Evolutionary conservation across 2,329 filamentous ascomycete species (phyloP).

Genomic region (Beauveria pseudobassiana): DNA sequence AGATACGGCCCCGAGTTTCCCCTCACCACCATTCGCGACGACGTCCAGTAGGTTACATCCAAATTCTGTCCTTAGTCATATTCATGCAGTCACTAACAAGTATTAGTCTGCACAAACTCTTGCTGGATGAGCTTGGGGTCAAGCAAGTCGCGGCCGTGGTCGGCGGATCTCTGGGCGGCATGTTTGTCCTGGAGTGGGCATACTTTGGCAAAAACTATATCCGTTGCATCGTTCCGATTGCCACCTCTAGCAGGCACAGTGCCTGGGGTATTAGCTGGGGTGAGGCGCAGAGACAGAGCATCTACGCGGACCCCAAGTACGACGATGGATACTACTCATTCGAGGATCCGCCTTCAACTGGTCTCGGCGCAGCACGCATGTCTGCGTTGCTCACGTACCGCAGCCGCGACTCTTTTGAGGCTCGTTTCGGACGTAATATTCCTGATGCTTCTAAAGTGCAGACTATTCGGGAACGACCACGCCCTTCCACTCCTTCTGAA

Average conservation of each 20-base stretch:
- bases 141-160: conserved; percentile 71
- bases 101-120: conserved; percentile 63
- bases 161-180: conserved; percentile 79
- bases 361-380: conserved; percentile 92
- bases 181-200: conserved; percentile 87
- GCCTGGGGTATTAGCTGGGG: conserved; percentile 91
- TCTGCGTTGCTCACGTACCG: conserved; percentile 91
- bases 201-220: conserved; percentile 87
- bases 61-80: not conserved
- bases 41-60: conserved; percentile 66
- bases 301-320: conserved; percentile 97
- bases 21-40: conserved; percentile 87
- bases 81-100: conserved; percentile 14
- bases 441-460: conserved; percentile 79
- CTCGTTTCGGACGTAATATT: conserved; percentile 86
- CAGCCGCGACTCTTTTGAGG: conserved; percentile 93
- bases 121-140: conserved; percentile 75
- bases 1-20: conserved; percentile 94
- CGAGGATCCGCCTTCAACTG: conserved; percentile 76
- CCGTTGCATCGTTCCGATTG: conserved; percentile 71
- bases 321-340: conserved; percentile 93
- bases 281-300: conserved; percentile 82
- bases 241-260: conserved; percentile 76
- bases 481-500: conserved; percentile 55
- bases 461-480: conserved; percentile 65